Evolutionary conservation across 768 basidiomycete species (phyloP).

Genomic region (Termitomyces sp.): DNA sequence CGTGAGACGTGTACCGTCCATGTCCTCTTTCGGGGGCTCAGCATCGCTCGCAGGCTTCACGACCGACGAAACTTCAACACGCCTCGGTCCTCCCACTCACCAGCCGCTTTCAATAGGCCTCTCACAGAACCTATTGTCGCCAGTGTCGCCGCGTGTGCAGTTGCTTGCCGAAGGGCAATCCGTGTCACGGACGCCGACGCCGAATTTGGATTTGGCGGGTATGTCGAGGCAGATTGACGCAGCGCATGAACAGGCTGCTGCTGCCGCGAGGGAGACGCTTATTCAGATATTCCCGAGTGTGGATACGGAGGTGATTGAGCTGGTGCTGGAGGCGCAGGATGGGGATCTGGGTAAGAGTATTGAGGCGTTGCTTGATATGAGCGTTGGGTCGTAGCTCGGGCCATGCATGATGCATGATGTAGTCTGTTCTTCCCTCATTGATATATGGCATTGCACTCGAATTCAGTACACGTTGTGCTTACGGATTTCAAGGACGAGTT

Average conservation of each 20-base stretch:
- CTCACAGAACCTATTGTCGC: conserved; percentile 35
- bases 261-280: conserved; percentile 72
- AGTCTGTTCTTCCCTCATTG: neutral
- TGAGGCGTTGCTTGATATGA: conserved; percentile 80
- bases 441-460: neutral
- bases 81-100: conserved; percentile 42
- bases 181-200: conserved; percentile 69
- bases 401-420: neutral
- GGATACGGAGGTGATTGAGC: conserved; percentile 82
- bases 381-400: conserved; percentile 31
- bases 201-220: conserved; percentile 63
- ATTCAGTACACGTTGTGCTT: neutral
- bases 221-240: conserved; percentile 77
- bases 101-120: conserved; percentile 48
- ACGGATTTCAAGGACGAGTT: neutral
- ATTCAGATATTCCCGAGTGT: conserved; percentile 85
- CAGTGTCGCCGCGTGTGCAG: conserved; percentile 45
- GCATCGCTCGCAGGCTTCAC: conserved; percentile 26
- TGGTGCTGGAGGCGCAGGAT: conserved; percentile 85
- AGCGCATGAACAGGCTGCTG: conserved; percentile 70
- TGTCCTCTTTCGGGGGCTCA: conserved; percentile 30
- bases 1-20: conserved; percentile 51
- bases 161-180: conserved; percentile 27
- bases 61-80: conserved; percentile 53
- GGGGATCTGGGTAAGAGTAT: conserved; percentile 90